Evolutionary conservation across 73 alveolate genomes (phyloP).

Genomic region (Paramecium octaurelia): DNA sequence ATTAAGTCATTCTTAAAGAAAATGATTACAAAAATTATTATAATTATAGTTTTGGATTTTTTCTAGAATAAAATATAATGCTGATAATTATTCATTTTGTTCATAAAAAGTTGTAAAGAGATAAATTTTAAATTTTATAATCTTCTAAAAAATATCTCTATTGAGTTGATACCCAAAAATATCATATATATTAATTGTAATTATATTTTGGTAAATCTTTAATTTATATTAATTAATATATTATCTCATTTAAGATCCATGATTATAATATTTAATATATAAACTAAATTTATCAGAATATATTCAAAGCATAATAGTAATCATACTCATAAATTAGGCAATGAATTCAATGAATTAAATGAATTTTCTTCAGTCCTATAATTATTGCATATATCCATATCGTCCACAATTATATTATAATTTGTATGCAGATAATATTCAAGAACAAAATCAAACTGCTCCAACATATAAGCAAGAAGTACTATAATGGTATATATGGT

Average conservation of each 20-base stretch:
- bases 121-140: too few species aligned
- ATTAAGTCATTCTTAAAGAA: neutral
- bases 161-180: neutral
- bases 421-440: neutral
- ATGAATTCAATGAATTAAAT: neutral
- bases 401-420: neutral
- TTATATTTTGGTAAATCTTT: neutral
- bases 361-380: neutral
- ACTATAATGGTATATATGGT: neutral
- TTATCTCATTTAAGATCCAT: neutral
- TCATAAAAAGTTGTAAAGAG: neutral
- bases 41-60: neutral
- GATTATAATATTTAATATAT: neutral
- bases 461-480: neutral
- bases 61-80: neutral
- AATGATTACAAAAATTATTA: neutral
- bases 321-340: neutral
- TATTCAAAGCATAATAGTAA: neutral
- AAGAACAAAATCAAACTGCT: neutral
- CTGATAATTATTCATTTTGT: neutral
- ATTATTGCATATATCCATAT: neutral
- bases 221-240: neutral
- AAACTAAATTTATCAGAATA: neutral
- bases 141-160: neutral
- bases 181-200: neutral